phyloP scores from a whole-genome alignment of 192 early-diverging fungal species.

The Diversispora eburnea region DNA sequence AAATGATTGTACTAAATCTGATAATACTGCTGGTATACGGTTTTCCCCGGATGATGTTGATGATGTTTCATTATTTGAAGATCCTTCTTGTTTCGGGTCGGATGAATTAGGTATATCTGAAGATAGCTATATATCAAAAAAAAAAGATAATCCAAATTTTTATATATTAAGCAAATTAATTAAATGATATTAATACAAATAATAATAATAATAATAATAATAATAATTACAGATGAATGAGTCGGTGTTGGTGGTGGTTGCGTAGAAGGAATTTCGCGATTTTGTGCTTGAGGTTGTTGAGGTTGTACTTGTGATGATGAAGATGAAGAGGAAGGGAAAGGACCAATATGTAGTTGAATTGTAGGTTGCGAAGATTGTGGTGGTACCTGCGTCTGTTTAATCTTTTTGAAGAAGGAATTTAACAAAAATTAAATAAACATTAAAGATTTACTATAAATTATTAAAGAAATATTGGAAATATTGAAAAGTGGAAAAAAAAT shows the following conservation, averaged over 20 bases:
- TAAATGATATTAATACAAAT: not conserved
- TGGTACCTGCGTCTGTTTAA: not conserved
- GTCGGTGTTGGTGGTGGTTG: not conserved
- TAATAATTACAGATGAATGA: not conserved
- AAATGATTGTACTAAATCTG: slow-evolving; percentile 55
- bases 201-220: not conserved
- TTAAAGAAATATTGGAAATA: not conserved
- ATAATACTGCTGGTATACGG: slow-evolving; percentile 48
- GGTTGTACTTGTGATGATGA: no score
- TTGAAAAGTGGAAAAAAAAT: not conserved
- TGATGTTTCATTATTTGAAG: not conserved
- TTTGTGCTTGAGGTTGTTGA: not conserved
- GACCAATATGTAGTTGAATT: not conserved
- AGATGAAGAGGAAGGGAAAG: not conserved
- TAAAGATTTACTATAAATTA: not conserved
- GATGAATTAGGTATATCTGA: not conserved
- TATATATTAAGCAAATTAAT: not conserved
- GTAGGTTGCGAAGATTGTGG: not conserved
- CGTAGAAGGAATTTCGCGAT: not conserved
- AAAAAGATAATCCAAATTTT: not conserved
- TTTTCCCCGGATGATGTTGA: slow-evolving; percentile 37
- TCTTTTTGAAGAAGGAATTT: not conserved
- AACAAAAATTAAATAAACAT: not conserved
- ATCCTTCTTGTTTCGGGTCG: slow-evolving; percentile 27
- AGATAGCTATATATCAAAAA: not conserved